Percentiles rank a stretch among this genome's conserved stretches.
phyloP scores from a whole-genome alignment of 2,329 filamentous ascomycete genomes.

The Blastomyces emzantsi region DNA sequence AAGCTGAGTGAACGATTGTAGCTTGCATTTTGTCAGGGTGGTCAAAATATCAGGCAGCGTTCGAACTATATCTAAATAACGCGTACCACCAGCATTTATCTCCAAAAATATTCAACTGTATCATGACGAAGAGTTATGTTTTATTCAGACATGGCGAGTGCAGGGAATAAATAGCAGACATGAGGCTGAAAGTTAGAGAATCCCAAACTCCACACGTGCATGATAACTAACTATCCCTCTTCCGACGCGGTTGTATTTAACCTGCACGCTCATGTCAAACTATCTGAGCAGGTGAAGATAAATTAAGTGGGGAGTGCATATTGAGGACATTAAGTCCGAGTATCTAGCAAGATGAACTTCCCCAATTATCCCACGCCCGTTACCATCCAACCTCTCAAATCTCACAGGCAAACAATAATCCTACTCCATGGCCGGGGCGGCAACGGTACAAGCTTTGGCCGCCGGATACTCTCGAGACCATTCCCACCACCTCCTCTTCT shows the following conservation, averaged over 20 bases:
- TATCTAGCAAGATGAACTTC: background rate
- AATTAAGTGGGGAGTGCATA: background rate
- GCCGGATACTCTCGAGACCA: constrained; percentile 29
- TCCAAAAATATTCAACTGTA: too few species aligned
- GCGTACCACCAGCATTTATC: too few species aligned
- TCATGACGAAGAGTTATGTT: too few species aligned
- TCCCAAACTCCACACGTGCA: too few species aligned
- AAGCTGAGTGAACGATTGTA: too few species aligned
- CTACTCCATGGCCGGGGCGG: constrained; percentile 45
- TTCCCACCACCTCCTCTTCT: constrained; percentile 8
- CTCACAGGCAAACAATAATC: constrained; percentile 40
- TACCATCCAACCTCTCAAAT: constrained; percentile 9
- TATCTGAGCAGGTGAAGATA: background rate
- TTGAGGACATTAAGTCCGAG: background rate
- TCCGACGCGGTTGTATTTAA: background rate
- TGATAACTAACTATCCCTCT: too few species aligned
- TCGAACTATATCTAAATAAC: too few species aligned
- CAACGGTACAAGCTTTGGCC: constrained; percentile 34
- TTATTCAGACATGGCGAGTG: too few species aligned
- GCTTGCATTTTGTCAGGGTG: too few species aligned
- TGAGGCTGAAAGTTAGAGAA: too few species aligned
- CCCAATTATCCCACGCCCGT: constrained; percentile 3
- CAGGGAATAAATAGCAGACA: too few species aligned
- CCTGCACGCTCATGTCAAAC: background rate
- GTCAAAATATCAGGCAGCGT: too few species aligned